Percentiles rank a stretch among this genome's conserved stretches.
Evolutionary conservation across 1,284 basidiomycete species (phyloP).

Genomic region (Leccinum pachyderme): DNA sequence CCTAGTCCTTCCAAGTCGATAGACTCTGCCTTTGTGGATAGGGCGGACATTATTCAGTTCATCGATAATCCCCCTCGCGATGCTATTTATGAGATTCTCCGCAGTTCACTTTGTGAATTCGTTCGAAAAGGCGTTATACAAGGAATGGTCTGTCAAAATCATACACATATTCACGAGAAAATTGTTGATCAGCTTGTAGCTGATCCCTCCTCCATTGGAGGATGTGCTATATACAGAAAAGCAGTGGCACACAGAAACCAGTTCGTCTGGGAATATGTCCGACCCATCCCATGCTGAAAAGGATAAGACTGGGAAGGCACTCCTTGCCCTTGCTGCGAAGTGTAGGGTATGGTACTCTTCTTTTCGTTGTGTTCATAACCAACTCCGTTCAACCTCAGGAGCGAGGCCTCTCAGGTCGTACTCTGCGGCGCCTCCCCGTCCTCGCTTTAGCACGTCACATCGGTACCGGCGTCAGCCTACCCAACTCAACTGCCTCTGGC

Average conservation of each 20-base stretch:
- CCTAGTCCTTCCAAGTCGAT: slow-evolving; percentile 5
- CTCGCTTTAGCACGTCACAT: slow-evolving; percentile 87
- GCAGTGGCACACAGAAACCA: slow-evolving; percentile 6
- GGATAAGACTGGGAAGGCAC: slow-evolving; percentile 53
- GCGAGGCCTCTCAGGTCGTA: slow-evolving; percentile 86
- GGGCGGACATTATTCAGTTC: slow-evolving; percentile 96
- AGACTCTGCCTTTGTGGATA: slow-evolving; percentile 96
- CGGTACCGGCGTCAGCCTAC: slow-evolving; percentile 41
- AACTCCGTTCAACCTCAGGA: slow-evolving; percentile 34
- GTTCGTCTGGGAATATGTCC: slow-evolving; percentile 6
- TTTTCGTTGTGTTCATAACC: neutral
- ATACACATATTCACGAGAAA: neutral
- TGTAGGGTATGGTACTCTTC: slow-evolving; percentile 58
- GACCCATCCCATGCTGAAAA: slow-evolving; percentile 23
- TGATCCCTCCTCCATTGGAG: slow-evolving; percentile 57
- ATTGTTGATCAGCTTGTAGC: slow-evolving; percentile 38
- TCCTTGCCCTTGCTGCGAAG: slow-evolving; percentile 66
- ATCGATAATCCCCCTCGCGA: slow-evolving; percentile 87
- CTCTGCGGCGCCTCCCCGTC: slow-evolving; percentile 86
- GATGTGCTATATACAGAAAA: slow-evolving; percentile 58
- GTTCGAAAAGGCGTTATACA: slow-evolving; percentile 71
- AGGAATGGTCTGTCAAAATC: slow-evolving; percentile 44
- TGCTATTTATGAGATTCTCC: slow-evolving; percentile 93
- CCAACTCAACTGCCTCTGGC: slow-evolving; percentile 9
- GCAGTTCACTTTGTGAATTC: slow-evolving; percentile 81